Evolutionary conservation across 495 filamentous ascomycete species (phyloP).

Genomic region (Pyronema domesticum): DNA sequence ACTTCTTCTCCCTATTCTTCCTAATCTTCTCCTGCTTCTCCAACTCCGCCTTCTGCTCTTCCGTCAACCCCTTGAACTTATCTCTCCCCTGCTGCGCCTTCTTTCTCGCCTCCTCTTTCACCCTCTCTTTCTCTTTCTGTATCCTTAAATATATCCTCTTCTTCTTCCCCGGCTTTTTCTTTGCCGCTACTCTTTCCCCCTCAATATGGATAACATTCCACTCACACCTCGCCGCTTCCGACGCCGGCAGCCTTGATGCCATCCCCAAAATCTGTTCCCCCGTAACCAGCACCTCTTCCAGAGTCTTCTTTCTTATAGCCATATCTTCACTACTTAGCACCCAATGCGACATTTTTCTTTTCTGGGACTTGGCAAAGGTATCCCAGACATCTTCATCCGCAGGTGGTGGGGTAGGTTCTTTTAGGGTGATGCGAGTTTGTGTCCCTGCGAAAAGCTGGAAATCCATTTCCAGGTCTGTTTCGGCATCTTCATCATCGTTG

Average conservation of each 20-base stretch:
- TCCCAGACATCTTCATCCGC: conserved; percentile 12
- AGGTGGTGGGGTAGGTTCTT: conserved; percentile 10
- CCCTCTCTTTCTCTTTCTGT: background rate
- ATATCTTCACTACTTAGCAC: conserved; percentile 7
- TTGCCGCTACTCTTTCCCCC: background rate
- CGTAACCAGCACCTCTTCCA: background rate
- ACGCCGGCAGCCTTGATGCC: background rate
- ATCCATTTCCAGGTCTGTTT: conserved; percentile 6
- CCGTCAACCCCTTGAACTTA: background rate
- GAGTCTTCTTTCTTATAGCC: background rate
- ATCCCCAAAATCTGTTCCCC: background rate
- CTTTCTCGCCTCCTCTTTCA: conserved; percentile 1
- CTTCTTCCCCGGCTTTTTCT: conserved; percentile 3
- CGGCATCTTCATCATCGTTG: background rate
- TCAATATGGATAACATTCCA: background rate
- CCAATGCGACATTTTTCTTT: conserved; percentile 6
- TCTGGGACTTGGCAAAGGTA: conserved; percentile 5
- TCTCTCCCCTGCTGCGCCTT: background rate
- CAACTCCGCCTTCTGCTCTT: background rate
- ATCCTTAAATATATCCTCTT: background rate
- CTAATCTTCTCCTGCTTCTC: conserved; percentile 1
- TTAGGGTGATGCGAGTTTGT: conserved; percentile 8
- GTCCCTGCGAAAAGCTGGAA: conserved; percentile 14
- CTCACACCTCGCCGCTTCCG: background rate
- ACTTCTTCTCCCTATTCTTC: conserved; percentile 1